Evolutionary conservation across 352 stramenopile genomes (phyloP).

Genomic region (Phytopythium chamaehyphon): DNA sequence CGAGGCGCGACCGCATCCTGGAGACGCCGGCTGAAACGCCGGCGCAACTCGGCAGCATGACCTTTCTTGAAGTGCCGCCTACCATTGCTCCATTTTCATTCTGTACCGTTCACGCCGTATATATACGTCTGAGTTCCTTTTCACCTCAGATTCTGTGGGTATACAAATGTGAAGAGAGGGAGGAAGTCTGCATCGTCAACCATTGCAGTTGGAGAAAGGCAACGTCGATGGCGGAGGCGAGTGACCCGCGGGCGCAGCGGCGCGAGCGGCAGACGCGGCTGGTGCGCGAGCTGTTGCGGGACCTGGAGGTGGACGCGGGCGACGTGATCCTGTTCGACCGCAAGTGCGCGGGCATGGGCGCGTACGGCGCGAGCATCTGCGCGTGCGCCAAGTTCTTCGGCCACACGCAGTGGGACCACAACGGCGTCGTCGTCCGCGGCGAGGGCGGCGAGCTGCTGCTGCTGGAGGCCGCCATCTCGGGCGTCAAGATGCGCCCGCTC

Average conservation of each 20-base stretch:
- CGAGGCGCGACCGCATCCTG: not conserved
- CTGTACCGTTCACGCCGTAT: no score
- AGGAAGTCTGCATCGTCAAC: no score
- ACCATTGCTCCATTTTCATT: no score
- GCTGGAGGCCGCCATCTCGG: conserved; percentile 67
- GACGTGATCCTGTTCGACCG: conserved; percentile 84
- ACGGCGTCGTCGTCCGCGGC: conserved; percentile 64
- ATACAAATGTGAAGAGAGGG: no score
- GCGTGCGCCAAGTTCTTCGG: conserved; percentile 78
- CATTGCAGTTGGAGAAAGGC: no score
- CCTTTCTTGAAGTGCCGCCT: no score
- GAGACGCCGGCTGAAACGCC: no score
- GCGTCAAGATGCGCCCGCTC: conserved; percentile 81
- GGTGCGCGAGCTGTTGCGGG: conserved; percentile 42
- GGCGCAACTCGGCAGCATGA: no score
- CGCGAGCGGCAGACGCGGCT: conserved; percentile 16
- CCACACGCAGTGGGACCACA: conserved; percentile 83
- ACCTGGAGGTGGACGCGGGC: conserved; percentile 61
- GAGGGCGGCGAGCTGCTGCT: conserved; percentile 54
- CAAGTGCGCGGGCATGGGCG: conserved; percentile 63
- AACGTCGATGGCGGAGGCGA: not conserved
- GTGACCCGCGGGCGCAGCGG: not conserved
- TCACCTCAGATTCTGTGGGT: no score
- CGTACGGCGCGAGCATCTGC: conserved; percentile 79
- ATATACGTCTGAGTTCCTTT: no score